phyloP scores from a whole-genome alignment of 2,329 filamentous ascomycete species.

The Cucurbitaria berberidis region DNA sequence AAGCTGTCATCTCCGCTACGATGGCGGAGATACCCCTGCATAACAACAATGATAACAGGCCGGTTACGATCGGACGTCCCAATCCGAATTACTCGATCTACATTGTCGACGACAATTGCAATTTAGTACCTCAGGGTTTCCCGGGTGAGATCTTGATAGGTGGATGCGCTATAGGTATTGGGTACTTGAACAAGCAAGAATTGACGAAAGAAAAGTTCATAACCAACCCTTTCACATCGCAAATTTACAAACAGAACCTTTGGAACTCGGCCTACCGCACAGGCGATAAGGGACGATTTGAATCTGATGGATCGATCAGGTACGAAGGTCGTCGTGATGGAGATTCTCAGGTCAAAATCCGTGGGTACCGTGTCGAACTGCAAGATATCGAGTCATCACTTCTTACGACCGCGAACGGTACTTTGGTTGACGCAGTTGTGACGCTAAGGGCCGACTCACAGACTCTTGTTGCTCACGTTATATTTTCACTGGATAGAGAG shows the following conservation, averaged over 20 bases:
- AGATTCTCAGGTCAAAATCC: not conserved
- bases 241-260: not conserved
- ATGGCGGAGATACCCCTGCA: no score
- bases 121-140: not conserved
- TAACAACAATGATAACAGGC: no score
- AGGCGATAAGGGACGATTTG: constrained; percentile 22
- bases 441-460: no score
- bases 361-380: not conserved
- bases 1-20: no score
- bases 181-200: constrained; percentile 41
- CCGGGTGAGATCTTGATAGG: constrained; percentile 44
- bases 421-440: no score
- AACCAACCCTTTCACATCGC: constrained; percentile 3
- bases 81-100: constrained; percentile 26
- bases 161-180: constrained; percentile 46
- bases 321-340: not conserved
- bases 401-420: no score
- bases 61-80: constrained; percentile 8
- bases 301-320: not conserved
- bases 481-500: no score
- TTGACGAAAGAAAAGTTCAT: constrained; percentile 23
- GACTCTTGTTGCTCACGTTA: no score
- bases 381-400: not conserved
- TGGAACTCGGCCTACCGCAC: constrained; percentile 46
- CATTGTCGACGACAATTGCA: constrained; percentile 50